Evolutionary conservation across 2,329 filamentous ascomycete genomes (phyloP), one percentile per base, ranked within the genome.

Genomic region (Cadophora malorum): DNA sequence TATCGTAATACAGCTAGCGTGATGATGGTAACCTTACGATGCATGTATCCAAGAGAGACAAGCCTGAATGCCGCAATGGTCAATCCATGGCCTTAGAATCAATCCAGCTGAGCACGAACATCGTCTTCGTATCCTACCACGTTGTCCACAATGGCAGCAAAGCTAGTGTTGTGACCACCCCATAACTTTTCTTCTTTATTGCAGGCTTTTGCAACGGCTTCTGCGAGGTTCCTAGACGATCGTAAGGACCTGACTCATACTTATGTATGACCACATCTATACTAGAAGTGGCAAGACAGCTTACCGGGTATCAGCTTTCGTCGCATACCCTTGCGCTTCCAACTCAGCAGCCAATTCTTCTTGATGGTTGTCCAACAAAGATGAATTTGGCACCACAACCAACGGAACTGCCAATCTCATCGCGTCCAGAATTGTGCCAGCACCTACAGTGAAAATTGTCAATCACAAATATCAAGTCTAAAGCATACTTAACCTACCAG

Each of bases 321-420:
- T 84, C 2, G 93, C 88, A 79, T 96, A 97, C 28, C 91, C 90
- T 72, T 93, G 87, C 28, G 83, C 81, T 38, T 91, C 87, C 66
- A 98, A 85, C 72, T 92, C 90, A 61, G 89, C 83, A 0, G 95
- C 95, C 65, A 99, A 86, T 78, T 98, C 93, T 23, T 88, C 86
- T 79, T 99, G 96, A 77, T 99, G 96, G 75, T 99, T 95, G 76
- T 96, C 90, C 74, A 97, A 85, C 0, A 99, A 85, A 7, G 84
- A 83, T 1, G 88, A 85, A 78, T 99, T 99, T 2, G 95, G 92
- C 2, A 99, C 94, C 0, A 97, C 93, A 61, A 99, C 86, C n/a
- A 98, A 82, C 2, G 92, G 90, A 0, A 94, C 82, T 16, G 88
- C 86, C 63, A 91, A 82, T 53, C 92, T 88, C 70, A 96, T 86